These are phyloP conservation scores for Hysterium pulicare DNA, from an alignment of 2,329 filamentous ascomycete species.

Conservation along the genomic window DNA sequence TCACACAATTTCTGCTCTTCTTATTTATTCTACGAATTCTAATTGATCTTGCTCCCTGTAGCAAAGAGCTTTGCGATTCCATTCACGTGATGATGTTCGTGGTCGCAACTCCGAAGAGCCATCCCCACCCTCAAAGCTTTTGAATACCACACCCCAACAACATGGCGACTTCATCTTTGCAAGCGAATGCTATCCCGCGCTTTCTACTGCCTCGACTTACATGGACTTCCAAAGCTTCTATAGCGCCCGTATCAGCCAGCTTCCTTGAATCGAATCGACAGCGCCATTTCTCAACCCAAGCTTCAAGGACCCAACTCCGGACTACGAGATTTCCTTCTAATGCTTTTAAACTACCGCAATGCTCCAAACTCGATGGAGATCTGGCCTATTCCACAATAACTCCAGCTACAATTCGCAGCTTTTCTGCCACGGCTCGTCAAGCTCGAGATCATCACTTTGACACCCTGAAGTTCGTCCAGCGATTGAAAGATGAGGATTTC, in stretches of 20 bases:
- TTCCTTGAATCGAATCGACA: constrained; percentile 3
- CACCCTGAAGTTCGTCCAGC: constrained; percentile 93
- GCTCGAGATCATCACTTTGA: constrained; percentile 91
- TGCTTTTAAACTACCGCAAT: too few species aligned
- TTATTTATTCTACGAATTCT: too few species aligned
- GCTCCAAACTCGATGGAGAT: too few species aligned
- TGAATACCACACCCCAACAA: constrained; percentile 12
- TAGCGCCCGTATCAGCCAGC: constrained; percentile 14
- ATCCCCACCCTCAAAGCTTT: constrained; percentile 5
- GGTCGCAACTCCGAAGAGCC: too few species aligned
- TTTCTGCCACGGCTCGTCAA: constrained; percentile 64
- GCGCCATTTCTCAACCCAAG: neutral
- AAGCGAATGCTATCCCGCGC: constrained; percentile 32
- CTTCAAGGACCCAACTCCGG: too few species aligned
- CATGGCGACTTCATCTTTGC: constrained; percentile 23
- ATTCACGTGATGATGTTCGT: too few species aligned
- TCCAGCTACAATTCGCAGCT: constrained; percentile 42
- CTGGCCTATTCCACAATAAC: too few species aligned
- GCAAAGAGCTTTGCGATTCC: too few species aligned
- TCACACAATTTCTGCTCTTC: too few species aligned
- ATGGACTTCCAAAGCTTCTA: constrained; percentile 27
- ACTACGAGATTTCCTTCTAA: too few species aligned
- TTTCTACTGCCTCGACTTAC: constrained; percentile 37
- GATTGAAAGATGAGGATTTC: constrained; percentile 85
- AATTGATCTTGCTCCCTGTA: too few species aligned